Evolutionary conservation across 2,329 filamentous ascomycete genomes (phyloP), one percentile per base, ranked within the genome.

Genomic region (Lasiodiplodia theobromae): DNA sequence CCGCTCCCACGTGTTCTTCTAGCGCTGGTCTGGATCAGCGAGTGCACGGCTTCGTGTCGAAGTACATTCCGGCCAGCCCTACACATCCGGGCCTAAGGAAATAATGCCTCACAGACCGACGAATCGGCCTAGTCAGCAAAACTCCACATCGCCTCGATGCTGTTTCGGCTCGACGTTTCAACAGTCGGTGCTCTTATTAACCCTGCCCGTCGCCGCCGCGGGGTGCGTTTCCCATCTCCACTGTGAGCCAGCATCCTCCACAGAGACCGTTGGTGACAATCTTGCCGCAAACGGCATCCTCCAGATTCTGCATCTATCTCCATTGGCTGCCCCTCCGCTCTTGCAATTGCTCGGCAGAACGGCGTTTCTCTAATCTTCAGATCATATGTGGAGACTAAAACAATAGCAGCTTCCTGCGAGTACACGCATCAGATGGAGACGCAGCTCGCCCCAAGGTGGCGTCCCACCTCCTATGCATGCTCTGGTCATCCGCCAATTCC

Each of bases 341-440:
- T 28, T n/a, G 44, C 47, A 4, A 52, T 38, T 37, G 40, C 60
- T 53, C 60, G 60, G 58, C 58, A 63, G 14, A 34, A 49, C 58
- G 58, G 60, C 47, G 60, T 34, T 64, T 52, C 37, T 63, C 58
- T 64, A 21, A 18, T 31, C 21, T 25, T 64, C 47, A 53, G 60
- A 38, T 52, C 60, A 52, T 34, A 38, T 64, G 60, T 64, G 60
- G 60, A 38, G 60, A 28, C 38, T 14, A 25, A 31, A 44, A 51
- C 44, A 12, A 28, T 14, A 12, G 60, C 60, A 62, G 28, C 21
- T 14, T 62, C 21, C 40, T 62, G 38, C 38, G 25, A 44, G n/a
- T 14, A 23, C 16, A 63, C 14, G 44, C 47, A 52, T 40, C 47
- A 16, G 31, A 40, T 14, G 57, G 57, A 34, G 34, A 31, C 57